Evolutionary conservation across 192 early-diverging fungal species (phyloP), one percentile per base, ranked within the genome.

Genomic region (Allomyces macrogynus): DNA sequence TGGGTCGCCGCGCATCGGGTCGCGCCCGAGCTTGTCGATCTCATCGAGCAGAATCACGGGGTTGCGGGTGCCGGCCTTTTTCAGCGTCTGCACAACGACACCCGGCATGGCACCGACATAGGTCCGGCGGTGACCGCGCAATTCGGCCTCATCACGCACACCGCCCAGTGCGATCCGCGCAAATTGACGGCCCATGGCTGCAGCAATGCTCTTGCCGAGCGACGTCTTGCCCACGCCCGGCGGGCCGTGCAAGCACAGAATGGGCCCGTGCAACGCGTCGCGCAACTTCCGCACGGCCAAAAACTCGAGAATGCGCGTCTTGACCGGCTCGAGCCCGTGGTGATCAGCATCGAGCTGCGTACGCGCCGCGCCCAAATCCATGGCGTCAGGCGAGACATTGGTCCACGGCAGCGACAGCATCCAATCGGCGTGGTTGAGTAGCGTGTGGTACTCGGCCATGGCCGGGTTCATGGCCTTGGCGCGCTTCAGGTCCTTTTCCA

Each of bases 81-180:
- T 75, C 60, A 91, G 64, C 8, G 80, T 88, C 66, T 91, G 88
- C 9, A 90, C 77, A 63, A 93, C 82, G 14, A 83, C 62, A 9
- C 90, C 90, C 16, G 90, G 90, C 68, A 90, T 72, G 10, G 90
- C 85, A 18, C 90, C 90, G 62, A 93, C 79, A 72, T 93, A 93
- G 10, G 90, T 93, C 24, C 89, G 79, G 25, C 90, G 77, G 69
- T 93, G 90, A 20, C 90, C 90, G 32, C 87, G 75, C 63, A 93
- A 90, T 68, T 93, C 90, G 14, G 90, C 87, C 72, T 89, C 90
- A 71, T 93, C 90, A 57, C 86, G 75, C 1, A 93, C 82, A 26
- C 90, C 90, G 18, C 90, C 90, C 10, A 93, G 70, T 0, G 85
- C 81, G 23, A 93, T 85, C 23, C 90, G 79, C 69, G 90, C 81